Conservation (phyloP, 495 filamentous ascomycete genomes). For the Usnea hakonensis region DNA sequence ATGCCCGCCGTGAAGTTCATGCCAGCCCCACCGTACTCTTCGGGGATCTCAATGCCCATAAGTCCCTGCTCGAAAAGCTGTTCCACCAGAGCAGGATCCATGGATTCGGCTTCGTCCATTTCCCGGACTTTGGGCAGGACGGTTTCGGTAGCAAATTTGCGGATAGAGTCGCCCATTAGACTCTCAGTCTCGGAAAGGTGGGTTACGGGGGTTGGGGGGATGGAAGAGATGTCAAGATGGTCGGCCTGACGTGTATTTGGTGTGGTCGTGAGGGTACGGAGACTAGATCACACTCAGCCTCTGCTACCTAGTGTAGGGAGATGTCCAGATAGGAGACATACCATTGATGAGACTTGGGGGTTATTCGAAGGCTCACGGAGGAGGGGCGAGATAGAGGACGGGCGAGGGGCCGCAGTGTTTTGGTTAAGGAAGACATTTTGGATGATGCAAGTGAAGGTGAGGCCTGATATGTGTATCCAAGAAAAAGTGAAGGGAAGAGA, state of each 20-base stretch:
- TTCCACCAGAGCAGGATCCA: slow-evolving; percentile 84
- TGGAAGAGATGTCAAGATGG: slow-evolving; percentile 54
- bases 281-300: slow-evolving; percentile 30
- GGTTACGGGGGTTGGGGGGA: slow-evolving; percentile 86
- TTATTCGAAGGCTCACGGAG: slow-evolving; percentile 28
- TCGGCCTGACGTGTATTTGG: slow-evolving; percentile 45
- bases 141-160: slow-evolving; percentile 81
- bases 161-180: slow-evolving; percentile 80
- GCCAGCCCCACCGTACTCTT: slow-evolving; percentile 90
- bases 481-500: neutral
- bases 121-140: slow-evolving; percentile 89
- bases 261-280: slow-evolving; percentile 62
- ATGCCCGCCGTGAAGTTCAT: slow-evolving; percentile 99
- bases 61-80: slow-evolving; percentile 94
- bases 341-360: slow-evolving; percentile 5
- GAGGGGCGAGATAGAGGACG: slow-evolving; percentile 46
- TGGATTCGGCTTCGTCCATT: slow-evolving; percentile 94
- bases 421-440: slow-evolving; percentile 63
- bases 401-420: slow-evolving; percentile 59
- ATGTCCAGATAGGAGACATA: neutral
- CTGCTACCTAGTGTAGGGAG: neutral
- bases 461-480: neutral
- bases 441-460: neutral
- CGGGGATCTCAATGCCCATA: slow-evolving; percentile 96
- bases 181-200: slow-evolving; percentile 86